Conservation (phyloP, 306 rosid species). For the apple (Malus domestica) region ASM211411v1 NC_041803.1:4340501-4341000, state of each 20-base stretch:
- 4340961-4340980: background rate
- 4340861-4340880: too few relatives aligned
- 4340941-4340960: background rate
- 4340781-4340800: background rate
- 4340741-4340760: conserved; percentile 30
- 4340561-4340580: background rate
- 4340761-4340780: background rate
- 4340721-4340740: conserved; percentile 7
- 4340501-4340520: background rate
- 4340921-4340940: background rate
- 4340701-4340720: conserved; percentile 2
- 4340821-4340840: too few relatives aligned
- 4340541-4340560: background rate
- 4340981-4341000: background rate
- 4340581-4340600: background rate
- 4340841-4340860: too few relatives aligned
- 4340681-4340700: conserved; percentile 5
- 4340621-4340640: background rate
- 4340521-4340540: background rate
- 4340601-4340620: background rate
- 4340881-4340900: too few relatives aligned
- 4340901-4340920: too few relatives aligned
- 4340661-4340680: conserved; percentile 27
- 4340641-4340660: background rate
- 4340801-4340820: background rate